Percentiles rank a stretch among this genome's conserved stretches.
Conservation (phyloP, 2,329 filamentous ascomycete species). For the Rosellinia necatrix region DNA sequence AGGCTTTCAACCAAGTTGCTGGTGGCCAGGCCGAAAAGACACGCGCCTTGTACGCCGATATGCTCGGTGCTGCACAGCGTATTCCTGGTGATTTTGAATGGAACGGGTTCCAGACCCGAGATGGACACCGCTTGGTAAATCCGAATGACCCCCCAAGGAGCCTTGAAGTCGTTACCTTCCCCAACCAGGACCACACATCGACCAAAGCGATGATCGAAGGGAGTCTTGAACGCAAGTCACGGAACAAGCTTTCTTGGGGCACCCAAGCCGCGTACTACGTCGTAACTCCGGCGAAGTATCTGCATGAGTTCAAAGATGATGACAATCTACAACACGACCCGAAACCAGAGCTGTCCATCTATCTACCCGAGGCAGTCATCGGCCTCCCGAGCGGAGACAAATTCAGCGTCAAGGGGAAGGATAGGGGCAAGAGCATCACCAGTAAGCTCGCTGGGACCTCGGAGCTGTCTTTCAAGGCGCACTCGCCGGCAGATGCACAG, state of each 20-base stretch:
- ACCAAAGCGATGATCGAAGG: conserved; percentile 88
- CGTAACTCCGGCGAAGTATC: conserved; percentile 81
- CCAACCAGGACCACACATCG: conserved; percentile 82
- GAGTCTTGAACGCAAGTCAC: conserved; percentile 85
- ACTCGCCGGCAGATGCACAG: conserved; percentile 76
- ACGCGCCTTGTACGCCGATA: conserved; percentile 80
- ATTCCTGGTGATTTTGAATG: conserved; percentile 90
- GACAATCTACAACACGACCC: conserved; percentile 75
- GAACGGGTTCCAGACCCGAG: conserved; percentile 79
- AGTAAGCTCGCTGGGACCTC: conserved; percentile 79
- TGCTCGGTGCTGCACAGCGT: conserved; percentile 75
- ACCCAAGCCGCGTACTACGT: conserved; percentile 87
- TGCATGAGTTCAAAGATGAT: conserved; percentile 96
- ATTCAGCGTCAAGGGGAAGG: conserved; percentile 95
- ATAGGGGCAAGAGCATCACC: conserved; percentile 78
- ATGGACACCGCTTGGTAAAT: conserved; percentile 74
- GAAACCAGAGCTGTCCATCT: conserved; percentile 84
- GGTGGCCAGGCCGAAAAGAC: conserved; percentile 81
- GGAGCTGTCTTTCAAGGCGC: conserved; percentile 87
- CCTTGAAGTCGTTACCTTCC: conserved; percentile 76
- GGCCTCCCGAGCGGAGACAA: conserved; percentile 75
- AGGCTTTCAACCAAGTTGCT: conserved; percentile 80
- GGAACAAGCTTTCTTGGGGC: conserved; percentile 78
- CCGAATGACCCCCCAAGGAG: conserved; percentile 74
- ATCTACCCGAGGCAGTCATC: conserved; percentile 86